A percentile compares a stretch with the other conserved stretches of the same genome.
These are phyloP conservation scores for Candida corydali DNA, from an alignment of 805 yeast species.

Conservation along the genomic window DNA sequence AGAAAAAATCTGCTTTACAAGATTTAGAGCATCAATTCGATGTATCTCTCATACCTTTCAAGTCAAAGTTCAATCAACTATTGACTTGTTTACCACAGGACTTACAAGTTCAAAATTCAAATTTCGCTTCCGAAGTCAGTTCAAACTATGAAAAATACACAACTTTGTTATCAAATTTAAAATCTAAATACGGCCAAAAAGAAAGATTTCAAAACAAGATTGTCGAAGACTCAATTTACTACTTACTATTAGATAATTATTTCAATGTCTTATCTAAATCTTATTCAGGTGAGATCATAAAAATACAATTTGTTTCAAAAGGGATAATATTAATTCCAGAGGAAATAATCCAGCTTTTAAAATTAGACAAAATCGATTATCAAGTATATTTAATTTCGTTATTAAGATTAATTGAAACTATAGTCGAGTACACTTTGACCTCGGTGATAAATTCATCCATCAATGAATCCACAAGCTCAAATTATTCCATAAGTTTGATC, in stretches of 20 bases:
- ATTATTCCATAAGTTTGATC: conserved; percentile 16
- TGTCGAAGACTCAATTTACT: conserved; percentile 17
- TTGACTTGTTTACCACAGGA: conserved; percentile 2
- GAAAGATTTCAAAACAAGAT: conserved; percentile 16
- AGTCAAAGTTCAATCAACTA: conserved; percentile 4
- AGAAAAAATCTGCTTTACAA: conserved; percentile 6
- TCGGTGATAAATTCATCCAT: conserved; percentile 19
- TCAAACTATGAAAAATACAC: not conserved
- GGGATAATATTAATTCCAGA: conserved; percentile 20
- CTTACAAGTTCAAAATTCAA: not conserved
- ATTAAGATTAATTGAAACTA: conserved; percentile 17
- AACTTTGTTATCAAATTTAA: conserved; percentile 7
- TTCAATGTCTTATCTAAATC: conserved; percentile 13
- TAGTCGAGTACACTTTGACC: conserved; percentile 23
- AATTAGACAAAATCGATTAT: conserved; percentile 13
- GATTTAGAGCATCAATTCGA: conserved; percentile 11
- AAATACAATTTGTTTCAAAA: conserved; percentile 8
- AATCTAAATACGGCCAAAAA: conserved; percentile 13
- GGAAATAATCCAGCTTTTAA: conserved; percentile 11
- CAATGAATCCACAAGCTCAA: conserved; percentile 5
- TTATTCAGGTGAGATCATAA: conserved; percentile 7
- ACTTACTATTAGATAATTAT: conserved; percentile 16
- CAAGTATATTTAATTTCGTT: conserved; percentile 19
- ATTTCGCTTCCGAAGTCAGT: not conserved
- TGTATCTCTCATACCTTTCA: conserved; percentile 4